Evolutionary conservation across 768 basidiomycete genomes (phyloP).

Genomic region (Boletus reticulatus): DNA sequence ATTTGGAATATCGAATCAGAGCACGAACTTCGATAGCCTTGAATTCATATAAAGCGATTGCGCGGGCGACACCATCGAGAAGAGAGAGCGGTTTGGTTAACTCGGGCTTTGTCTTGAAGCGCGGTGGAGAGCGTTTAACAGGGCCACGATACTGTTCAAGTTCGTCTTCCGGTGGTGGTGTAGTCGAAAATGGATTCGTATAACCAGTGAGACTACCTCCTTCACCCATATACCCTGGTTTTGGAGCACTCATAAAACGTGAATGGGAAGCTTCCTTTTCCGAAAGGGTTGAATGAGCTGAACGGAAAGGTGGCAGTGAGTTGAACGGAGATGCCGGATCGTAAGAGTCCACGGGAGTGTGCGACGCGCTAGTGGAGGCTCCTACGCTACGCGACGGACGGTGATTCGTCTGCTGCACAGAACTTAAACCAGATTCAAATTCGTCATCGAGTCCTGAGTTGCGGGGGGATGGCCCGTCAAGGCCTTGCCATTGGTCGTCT

Average conservation of each 20-base stretch:
- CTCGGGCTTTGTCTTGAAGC: slow-evolving; percentile 49
- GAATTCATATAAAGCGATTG: slow-evolving; percentile 74
- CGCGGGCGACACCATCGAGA: slow-evolving; percentile 64
- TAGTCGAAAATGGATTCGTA: slow-evolving; percentile 29
- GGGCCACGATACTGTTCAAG: slow-evolving; percentile 7
- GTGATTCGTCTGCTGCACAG: slow-evolving; percentile 29
- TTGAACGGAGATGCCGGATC: slow-evolving; percentile 36
- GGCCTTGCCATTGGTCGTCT: slow-evolving; percentile 32
- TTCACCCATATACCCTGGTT: slow-evolving; percentile 13
- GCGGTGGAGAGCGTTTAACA: slow-evolving; percentile 23
- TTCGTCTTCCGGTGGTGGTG: slow-evolving; percentile 22
- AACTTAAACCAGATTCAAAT: slow-evolving; percentile 44
- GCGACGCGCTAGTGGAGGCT: slow-evolving; percentile 1
- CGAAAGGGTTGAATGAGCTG: slow-evolving; percentile 32
- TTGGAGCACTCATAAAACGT: slow-evolving; percentile 35
- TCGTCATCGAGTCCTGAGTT: slow-evolving; percentile 37
- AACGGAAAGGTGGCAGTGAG: slow-evolving; percentile 33
- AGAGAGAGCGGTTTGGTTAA: slow-evolving; percentile 46
- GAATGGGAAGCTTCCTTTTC: slow-evolving; percentile 31
- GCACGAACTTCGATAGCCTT: slow-evolving; percentile 62
- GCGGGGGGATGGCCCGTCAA: slow-evolving; percentile 15
- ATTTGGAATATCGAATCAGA: not conserved
- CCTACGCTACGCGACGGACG: slow-evolving; percentile 19
- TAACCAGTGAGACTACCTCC: slow-evolving; percentile 6
- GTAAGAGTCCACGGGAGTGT: slow-evolving; percentile 25